Percentiles rank a stretch among this genome's conserved stretches.
These are phyloP conservation scores for Entonaema liquescens DNA, from an alignment of 495 filamentous ascomycete genomes.

Conservation along the genomic window DNA sequence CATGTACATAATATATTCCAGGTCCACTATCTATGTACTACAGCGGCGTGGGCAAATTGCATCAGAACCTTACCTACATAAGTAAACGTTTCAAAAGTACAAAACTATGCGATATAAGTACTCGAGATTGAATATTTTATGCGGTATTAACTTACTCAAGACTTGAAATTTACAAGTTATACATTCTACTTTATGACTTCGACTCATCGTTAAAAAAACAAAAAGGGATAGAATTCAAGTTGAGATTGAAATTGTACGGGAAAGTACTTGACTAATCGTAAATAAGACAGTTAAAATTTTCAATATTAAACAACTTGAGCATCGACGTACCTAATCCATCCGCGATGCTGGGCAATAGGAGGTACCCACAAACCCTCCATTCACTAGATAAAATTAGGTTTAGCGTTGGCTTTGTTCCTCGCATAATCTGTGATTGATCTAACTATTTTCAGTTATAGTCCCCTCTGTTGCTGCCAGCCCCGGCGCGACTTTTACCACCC, in stretches of 20 bases:
- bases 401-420: conserved; percentile 31
- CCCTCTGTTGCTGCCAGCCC: conserved; percentile 35
- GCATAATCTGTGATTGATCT: conserved; percentile 37
- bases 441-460: conserved; percentile 26
- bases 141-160: background rate
- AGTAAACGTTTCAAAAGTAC: background rate
- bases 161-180: background rate
- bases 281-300: conserved; percentile 6
- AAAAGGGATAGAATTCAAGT: background rate
- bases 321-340: conserved; percentile 3
- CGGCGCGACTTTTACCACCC: conserved; percentile 26
- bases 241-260: background rate
- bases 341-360: conserved; percentile 8
- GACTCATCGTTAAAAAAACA: background rate
- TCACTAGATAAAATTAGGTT: conserved; percentile 16
- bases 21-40: conserved; percentile 2
- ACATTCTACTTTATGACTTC: background rate
- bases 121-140: background rate
- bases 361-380: conserved; percentile 14
- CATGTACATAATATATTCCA: conserved; percentile 8
- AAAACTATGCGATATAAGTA: background rate
- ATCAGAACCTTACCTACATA: conserved; percentile 10
- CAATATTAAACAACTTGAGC: background rate
- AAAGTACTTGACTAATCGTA: background rate
- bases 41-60: conserved; percentile 6